Percentiles rank a stretch among this genome's conserved stretches.
phyloP scores from a whole-genome alignment of 495 filamentous ascomycete genomes.

The Haplographium delicatum region DNA sequence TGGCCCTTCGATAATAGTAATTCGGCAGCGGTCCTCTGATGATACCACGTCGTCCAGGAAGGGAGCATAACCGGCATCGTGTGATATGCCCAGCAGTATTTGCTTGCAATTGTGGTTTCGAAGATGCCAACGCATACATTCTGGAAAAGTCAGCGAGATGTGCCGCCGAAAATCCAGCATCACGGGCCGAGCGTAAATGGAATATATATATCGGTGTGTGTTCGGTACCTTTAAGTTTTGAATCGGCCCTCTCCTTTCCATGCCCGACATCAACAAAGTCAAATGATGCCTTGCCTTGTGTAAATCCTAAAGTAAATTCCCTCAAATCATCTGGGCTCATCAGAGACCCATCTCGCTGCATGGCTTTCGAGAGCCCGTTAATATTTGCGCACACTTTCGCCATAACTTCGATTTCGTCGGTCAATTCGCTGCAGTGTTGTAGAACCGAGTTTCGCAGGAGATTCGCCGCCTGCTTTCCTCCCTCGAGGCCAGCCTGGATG shows the following conservation, averaged over 20 bases:
- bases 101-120: conserved; percentile 77
- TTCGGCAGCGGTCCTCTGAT: conserved; percentile 46
- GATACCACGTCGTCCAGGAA: conserved; percentile 60
- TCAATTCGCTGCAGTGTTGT: conserved; percentile 40
- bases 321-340: conserved; percentile 47
- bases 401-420: conserved; percentile 54
- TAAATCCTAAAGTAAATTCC: conserved; percentile 73
- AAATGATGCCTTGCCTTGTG: conserved; percentile 61
- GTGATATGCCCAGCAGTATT: conserved; percentile 72
- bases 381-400: conserved; percentile 67
- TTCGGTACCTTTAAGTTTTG: conserved; percentile 68
- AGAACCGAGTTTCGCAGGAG: conserved; percentile 54
- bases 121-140: conserved; percentile 51
- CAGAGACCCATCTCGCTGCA: conserved; percentile 55
- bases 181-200: no score
- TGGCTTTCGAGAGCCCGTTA: conserved; percentile 52
- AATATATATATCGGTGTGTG: no score
- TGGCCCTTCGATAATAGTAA: conserved; percentile 71
- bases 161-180: no score
- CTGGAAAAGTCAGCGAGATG: conserved; percentile 36
- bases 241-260: conserved; percentile 62
- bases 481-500: conserved; percentile 57
- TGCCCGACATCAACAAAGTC: conserved; percentile 73
- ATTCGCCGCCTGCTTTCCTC: conserved; percentile 65
- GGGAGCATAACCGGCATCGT: conserved; percentile 66